Evolutionary conservation across 2,329 filamentous ascomycete genomes (phyloP), one percentile per base, ranked within the genome.

Genomic region (Cercospora sojina): DNA sequence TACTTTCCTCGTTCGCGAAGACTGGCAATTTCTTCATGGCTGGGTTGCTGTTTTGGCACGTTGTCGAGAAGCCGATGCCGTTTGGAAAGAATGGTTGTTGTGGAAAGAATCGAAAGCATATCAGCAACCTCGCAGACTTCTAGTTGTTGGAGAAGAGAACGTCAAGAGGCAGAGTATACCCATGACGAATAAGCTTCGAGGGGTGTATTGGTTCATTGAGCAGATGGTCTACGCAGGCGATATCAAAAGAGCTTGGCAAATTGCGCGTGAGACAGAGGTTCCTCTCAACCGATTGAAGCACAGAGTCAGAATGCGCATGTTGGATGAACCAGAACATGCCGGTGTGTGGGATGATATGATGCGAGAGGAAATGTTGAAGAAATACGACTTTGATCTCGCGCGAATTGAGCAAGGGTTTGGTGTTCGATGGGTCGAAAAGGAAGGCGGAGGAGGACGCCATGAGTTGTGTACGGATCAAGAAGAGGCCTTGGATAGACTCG

Each of bases 131-230:
- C 73, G 66, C 57, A 65, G 61, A n/a, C 58, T 75, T 6, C 16
- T 62, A 8, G 49, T 62, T 29, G 2, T 32, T 20, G 27, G 59
- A 12, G 56, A 60, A n/a, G 51, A 62, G 16, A 41, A 49, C 25
- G 51, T 32, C 10, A 35, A 25, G 29, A 56, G 13, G 20, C 10
- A 23, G n/a, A 25, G 1, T 51, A 57, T 55, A 3, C 47, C 35
- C 2, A 68, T 73, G 51, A 76, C 70, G 8, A 74, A 66, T n/a
- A 72, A 67, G 35, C 62, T 64, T 25, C 72, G 76, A 47, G 75
- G 76, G 2, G 75, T 77, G 59, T 71, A 73, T 59, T 77, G 74
- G 74, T 79, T 78, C 61, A 32, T 78, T 9, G 77, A 78, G 67
- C 75, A 77, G 62, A 74, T 77, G 69, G 64, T 71, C 0, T 67